A percentile compares a stretch with the other conserved stretches of the same genome.
Evolutionary conservation across 164 flowering plant species (phyloP).

Genomic region (Akebia trifoliata): DNA sequence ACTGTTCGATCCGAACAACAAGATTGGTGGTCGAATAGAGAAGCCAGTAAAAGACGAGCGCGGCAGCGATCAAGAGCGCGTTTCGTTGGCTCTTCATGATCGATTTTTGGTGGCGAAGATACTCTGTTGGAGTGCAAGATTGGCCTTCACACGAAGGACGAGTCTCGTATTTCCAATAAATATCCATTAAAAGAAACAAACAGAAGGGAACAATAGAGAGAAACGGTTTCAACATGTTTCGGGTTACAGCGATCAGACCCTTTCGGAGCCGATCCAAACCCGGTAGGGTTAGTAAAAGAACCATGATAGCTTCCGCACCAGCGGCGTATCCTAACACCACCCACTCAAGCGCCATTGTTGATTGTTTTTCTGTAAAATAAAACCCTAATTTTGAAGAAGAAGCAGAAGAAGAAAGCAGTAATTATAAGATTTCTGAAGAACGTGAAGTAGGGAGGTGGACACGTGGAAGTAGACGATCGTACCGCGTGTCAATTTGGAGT

Average conservation of each 20-base stretch:
- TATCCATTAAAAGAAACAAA: slow-evolving; percentile 38
- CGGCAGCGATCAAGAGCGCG: slow-evolving; percentile 73
- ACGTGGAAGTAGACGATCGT: too few relatives aligned
- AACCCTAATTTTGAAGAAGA: too few relatives aligned
- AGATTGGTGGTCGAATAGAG: slow-evolving; percentile 66
- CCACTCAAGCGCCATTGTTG: slow-evolving; percentile 47
- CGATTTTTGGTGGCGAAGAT: slow-evolving; percentile 84
- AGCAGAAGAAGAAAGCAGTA: too few relatives aligned
- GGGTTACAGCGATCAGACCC: slow-evolving; percentile 34
- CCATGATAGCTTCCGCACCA: slow-evolving; percentile 45
- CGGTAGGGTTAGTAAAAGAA: slow-evolving; percentile 39
- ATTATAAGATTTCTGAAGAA: too few relatives aligned
- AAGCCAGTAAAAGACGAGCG: slow-evolving; percentile 85
- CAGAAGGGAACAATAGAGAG: slow-evolving; percentile 42
- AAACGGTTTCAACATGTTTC: slow-evolving; percentile 35
- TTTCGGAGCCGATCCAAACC: slow-evolving; percentile 30
- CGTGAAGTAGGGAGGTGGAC: too few relatives aligned
- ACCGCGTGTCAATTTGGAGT: too few relatives aligned
- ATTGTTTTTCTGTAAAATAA: too few relatives aligned
- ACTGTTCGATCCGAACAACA: slow-evolving; percentile 59
- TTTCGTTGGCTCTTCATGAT: slow-evolving; percentile 93
- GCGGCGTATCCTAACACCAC: slow-evolving; percentile 44
- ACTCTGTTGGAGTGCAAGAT: slow-evolving; percentile 38
- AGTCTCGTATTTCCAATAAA: slow-evolving; percentile 49
- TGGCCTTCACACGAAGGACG: slow-evolving; percentile 28